Evolutionary conservation across 2,329 filamentous ascomycete genomes (phyloP), one percentile per base, ranked within the genome.

Genomic region (Gaeumannomyces tritici): DNA sequence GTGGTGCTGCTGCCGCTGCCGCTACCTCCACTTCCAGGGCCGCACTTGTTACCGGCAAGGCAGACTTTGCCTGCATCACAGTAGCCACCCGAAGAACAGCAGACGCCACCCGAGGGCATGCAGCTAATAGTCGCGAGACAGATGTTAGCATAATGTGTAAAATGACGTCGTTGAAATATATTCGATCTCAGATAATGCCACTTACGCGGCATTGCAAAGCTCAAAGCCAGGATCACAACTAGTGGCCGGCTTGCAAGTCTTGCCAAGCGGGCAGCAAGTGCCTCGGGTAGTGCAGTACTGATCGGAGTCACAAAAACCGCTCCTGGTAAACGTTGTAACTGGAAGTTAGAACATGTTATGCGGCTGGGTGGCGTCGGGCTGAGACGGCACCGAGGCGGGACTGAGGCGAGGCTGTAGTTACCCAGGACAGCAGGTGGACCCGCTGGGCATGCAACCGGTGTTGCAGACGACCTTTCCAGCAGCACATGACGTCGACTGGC

Each of bases 401-500:
- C n/a, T n/a, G n/a, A n/a, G n/a, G n/a, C n/a, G n/a, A 12, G 35
- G 24, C 3, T 12, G 33, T 13, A 11, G 54, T 57, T 57, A 61
- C 60, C 33, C 33, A 27, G 60, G 15, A 55, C 60, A 61, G 55
- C 60, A 61, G 4, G 33, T 31, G 27, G 55, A 28, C 21, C 60
- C 60, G 11, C 26, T 13, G 15, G 60, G 60, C 54, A 61, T 61
- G 55, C 60, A 61, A 54, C 60, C 60, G 28, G 21, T 59, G 33
- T 33, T 33, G 56, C 61, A 62, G 13, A 27, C 11, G 24, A 59
- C 56, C 26, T 47, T 33, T 18, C 61, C 61, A 35, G 55, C n/a
- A 3, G 4, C 27, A 31, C 60, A 61, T 12, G 60, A 57, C 9
- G 54, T 31, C 18, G 24, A 33, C 55, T 57, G 54, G n/a, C 60